These are phyloP conservation scores for Cyathus striatus DNA, from an alignment of 768 basidiomycete species.

Conservation along the genomic window DNA sequence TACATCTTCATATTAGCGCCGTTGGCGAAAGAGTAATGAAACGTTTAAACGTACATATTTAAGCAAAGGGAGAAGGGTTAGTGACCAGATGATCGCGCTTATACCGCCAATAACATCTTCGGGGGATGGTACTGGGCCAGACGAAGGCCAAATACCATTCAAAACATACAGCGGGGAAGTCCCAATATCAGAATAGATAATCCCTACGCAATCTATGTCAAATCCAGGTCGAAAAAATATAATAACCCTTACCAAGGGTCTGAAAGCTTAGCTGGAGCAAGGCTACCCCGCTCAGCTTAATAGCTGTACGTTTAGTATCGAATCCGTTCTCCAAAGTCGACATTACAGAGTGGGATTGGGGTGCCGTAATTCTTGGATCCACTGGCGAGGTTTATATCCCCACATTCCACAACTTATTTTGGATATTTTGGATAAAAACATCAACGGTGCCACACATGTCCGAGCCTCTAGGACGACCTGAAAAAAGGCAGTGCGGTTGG, in stretches of 20 bases:
- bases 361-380: too few relatives aligned
- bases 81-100: conserved; percentile 60
- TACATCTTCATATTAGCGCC: conserved; percentile 14
- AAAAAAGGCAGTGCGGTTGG: too few relatives aligned
- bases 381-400: too few relatives aligned
- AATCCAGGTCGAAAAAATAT: too few relatives aligned
- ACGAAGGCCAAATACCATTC: conserved; percentile 57
- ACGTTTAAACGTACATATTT: conserved; percentile 48
- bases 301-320: conserved; percentile 23
- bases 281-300: conserved; percentile 22
- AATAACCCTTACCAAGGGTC: conserved; percentile 23
- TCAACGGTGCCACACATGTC: too few relatives aligned
- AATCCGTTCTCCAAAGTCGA: conserved; percentile 20
- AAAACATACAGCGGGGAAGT: conserved; percentile 62
- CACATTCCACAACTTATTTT: too few relatives aligned
- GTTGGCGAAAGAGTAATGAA: neutral
- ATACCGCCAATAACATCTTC: conserved; percentile 64
- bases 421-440: too few relatives aligned
- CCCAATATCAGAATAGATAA: conserved; percentile 47
- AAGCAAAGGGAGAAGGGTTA: conserved; percentile 53
- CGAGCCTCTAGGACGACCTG: too few relatives aligned
- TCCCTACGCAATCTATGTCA: conserved; percentile 33
- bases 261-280: conserved; percentile 28
- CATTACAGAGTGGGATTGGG: too few relatives aligned
- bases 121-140: conserved; percentile 37